These are phyloP conservation scores for Pyrenula massariospora DNA, from an alignment of 495 filamentous ascomycete species.

Conservation along the genomic window DNA sequence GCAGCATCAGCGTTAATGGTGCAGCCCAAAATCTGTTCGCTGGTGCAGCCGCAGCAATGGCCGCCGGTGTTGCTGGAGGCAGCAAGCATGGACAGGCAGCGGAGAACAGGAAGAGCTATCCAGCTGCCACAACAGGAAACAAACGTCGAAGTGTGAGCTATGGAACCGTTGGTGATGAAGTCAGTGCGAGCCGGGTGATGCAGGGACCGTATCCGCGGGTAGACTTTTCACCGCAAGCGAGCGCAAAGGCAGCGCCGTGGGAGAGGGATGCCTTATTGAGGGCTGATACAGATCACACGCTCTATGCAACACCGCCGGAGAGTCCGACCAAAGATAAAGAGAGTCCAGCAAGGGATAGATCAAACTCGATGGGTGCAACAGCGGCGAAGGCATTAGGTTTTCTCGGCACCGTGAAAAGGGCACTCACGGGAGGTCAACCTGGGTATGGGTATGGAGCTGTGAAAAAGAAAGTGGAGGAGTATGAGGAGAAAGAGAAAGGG, in stretches of 20 bases:
- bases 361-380: conserved; percentile 17
- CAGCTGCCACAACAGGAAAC: too few relatives aligned
- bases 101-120: background rate
- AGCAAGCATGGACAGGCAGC: background rate
- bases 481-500: background rate
- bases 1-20: background rate
- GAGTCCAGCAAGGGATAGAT: conserved; percentile 14
- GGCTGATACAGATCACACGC: background rate
- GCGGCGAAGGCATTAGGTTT: conserved; percentile 28
- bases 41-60: background rate
- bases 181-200: background rate
- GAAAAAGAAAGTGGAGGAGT: background rate
- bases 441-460: background rate
- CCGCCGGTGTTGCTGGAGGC: background rate
- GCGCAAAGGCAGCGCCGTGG: background rate
- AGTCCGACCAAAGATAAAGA: background rate
- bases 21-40: background rate
- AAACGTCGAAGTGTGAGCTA: background rate
- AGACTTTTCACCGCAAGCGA: background rate
- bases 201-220: background rate
- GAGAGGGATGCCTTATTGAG: background rate
- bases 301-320: background rate
- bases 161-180: background rate
- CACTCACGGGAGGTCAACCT: conserved; percentile 21
- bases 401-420: conserved; percentile 45